phyloP scores from a whole-genome alignment of 2,329 filamentous ascomycete species.

The Penicillium sp. region DNA sequence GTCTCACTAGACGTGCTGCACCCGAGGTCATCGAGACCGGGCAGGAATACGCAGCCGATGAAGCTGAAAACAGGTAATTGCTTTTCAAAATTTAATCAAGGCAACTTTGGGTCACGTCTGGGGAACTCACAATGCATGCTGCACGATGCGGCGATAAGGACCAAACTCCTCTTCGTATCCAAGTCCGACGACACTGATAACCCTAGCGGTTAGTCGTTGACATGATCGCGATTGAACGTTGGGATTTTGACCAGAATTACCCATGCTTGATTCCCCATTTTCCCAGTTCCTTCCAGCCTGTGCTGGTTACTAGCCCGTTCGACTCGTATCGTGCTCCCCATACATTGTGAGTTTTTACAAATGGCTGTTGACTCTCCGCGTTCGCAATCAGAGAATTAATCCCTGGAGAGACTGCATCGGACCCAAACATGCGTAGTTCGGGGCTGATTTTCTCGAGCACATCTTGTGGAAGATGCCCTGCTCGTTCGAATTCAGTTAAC shows the following conservation, averaged over 20 bases:
- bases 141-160: conserved; percentile 26
- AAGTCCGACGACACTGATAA: conserved; percentile 26
- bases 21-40: conserved; percentile 33
- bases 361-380: conserved; percentile 28
- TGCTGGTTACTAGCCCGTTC: conserved; percentile 26
- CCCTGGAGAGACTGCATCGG: conserved; percentile 24
- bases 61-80: conserved; percentile 31
- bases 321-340: conserved; percentile 28
- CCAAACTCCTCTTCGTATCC: conserved; percentile 30
- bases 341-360: conserved; percentile 29
- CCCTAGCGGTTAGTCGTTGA: neutral
- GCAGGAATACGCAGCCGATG: conserved; percentile 30
- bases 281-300: conserved; percentile 31
- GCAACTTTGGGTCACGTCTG: neutral
- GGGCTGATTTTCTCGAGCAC: conserved; percentile 9
- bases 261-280: conserved; percentile 32
- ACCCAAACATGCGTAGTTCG: conserved; percentile 19
- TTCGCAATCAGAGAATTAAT: conserved; percentile 26
- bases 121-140: conserved; percentile 29
- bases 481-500: neutral
- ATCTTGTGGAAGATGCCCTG: conserved; percentile 23
- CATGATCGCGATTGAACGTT: neutral
- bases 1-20: conserved; percentile 25
- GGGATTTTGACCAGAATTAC: conserved; percentile 8
- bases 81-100: conserved; percentile 8